These are phyloP conservation scores for Pseudofabraea citricarpa DNA, from an alignment of 2,329 filamentous ascomycete species.

Conservation along the genomic window DNA sequence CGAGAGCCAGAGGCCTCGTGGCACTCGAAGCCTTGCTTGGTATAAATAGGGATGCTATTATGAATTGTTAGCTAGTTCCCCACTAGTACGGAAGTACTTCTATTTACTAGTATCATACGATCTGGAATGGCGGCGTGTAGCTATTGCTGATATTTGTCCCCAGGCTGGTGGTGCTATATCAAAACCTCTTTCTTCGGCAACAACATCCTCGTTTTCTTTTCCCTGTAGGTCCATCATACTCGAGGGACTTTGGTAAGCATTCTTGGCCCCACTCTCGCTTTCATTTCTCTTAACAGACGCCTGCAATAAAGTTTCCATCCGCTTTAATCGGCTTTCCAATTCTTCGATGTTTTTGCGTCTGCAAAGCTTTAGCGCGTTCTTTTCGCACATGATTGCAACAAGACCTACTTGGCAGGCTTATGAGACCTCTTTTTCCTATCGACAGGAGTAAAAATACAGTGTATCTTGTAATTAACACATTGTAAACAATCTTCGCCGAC, in stretches of 20 bases:
- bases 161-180: neutral
- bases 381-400: constrained; percentile 2
- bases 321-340: neutral
- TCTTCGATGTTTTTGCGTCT: constrained; percentile 7
- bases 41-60: too few relatives aligned
- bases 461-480: constrained; percentile 4
- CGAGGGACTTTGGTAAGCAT: neutral
- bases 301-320: neutral
- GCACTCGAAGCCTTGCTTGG: too few relatives aligned
- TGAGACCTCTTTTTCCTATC: constrained; percentile 4
- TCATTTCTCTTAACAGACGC: neutral
- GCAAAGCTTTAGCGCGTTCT: constrained; percentile 3
- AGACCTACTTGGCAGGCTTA: constrained; percentile 4
- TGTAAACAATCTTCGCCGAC: neutral
- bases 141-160: neutral
- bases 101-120: neutral
- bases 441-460: constrained; percentile 6
- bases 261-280: neutral
- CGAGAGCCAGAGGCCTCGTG: too few relatives aligned
- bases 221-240: neutral
- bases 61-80: too few relatives aligned
- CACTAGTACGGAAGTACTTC: too few relatives aligned
- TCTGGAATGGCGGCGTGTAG: neutral
- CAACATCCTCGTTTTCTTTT: neutral
- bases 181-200: neutral